Evolutionary conservation across 768 basidiomycete genomes (phyloP).

Genomic region (Leucogyrophana mollusca): DNA sequence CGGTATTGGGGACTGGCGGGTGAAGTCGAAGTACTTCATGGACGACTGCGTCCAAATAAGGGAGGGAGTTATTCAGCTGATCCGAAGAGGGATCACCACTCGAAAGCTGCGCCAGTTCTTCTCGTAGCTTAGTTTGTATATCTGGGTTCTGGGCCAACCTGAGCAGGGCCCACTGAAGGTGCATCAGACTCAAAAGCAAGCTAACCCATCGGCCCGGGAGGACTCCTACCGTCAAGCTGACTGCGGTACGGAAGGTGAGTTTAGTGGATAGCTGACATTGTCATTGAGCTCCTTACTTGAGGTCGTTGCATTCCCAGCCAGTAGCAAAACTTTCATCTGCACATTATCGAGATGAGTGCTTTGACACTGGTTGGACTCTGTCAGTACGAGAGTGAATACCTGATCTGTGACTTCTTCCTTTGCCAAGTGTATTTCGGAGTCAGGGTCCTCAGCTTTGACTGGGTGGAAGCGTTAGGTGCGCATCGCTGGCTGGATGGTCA

Average conservation of each 20-base stretch:
- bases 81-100: constrained; percentile 38
- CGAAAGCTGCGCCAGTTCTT: constrained; percentile 24
- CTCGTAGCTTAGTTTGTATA: constrained; percentile 23
- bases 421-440: constrained; percentile 21
- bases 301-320: constrained; percentile 15
- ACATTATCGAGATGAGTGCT: background rate
- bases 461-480: background rate
- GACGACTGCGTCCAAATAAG: constrained; percentile 42
- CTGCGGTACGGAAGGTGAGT: background rate
- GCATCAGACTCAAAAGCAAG: too few species aligned
- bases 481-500: background rate
- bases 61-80: constrained; percentile 33
- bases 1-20: constrained; percentile 28
- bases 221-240: constrained; percentile 7
- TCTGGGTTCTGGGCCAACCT: constrained; percentile 26
- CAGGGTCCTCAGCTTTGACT: constrained; percentile 36
- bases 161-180: constrained; percentile 32
- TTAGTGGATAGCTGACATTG: background rate
- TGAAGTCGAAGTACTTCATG: constrained; percentile 39
- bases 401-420: constrained; percentile 17
- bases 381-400: background rate
- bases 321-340: constrained; percentile 12
- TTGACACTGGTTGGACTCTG: too few species aligned
- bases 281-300: constrained; percentile 30
- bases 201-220: background rate